Evolutionary conservation across 179 eudicot genomes (phyloP), one percentile per base, ranked within the genome.

Genomic region (Silene vulgaris): DNA sequence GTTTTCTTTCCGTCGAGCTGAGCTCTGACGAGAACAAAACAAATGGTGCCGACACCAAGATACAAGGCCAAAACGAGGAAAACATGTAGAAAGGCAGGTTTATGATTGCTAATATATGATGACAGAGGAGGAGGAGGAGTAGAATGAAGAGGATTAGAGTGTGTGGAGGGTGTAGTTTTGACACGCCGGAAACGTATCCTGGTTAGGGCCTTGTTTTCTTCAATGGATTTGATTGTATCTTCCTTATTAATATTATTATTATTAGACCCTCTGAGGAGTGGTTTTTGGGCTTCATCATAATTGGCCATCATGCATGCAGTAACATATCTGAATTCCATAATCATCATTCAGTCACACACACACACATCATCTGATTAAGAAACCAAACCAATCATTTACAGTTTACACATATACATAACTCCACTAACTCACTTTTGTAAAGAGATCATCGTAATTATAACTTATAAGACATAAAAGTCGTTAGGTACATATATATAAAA

Each of bases 1-100:
- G 89, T 87, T 81, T 89, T 89, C 64, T 76, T 72, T 16, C 98
- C 97, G 0, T 68, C 71, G 8, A 93, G 81, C 71, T 93, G 91
- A 30, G 80, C 54, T 32, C 80, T 37, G 4, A 88, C 82, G 1
- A 90, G 65, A 78, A 80, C 87, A 71, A 93, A 93, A 73, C 96
- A 84, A 1, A 83, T 16, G 4, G 97, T 85, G 21, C 98, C 95
- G 28, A 77, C 48, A 6, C 86, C 81, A 9, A 93, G 78, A 78
- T 93, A 93, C 63, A 87, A 8, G 59, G 80, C 76, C 71, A 93
- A 78, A 50, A 78, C 81, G 11, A 88, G 40, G 65, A 78, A 62
- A 20, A 88, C 90, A 60, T 70, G 78, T 76, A 74, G 82, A 78
- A 80, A 84, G 76, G 81, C 83, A 48, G 86, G 65, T 4, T 78